Base-by-base conservation (phyloP, 208 protist species). In the Wallacemonas rigidus region DNA sequence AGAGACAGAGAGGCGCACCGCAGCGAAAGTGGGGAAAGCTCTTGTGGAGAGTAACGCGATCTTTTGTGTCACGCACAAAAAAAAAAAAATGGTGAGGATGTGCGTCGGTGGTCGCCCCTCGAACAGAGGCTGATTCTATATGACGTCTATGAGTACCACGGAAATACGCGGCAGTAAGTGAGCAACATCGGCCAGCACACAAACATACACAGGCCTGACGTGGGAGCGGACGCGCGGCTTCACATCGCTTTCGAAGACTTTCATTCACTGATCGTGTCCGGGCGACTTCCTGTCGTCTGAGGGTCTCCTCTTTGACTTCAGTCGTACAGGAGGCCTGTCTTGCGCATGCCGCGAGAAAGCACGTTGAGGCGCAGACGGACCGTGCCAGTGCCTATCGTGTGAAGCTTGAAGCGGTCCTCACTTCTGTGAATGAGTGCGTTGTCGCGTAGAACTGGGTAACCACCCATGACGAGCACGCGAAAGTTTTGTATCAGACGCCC, bases 331-430 rank as follows among this genome's bases (percentile, higher is more conserved):
- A 92, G 70, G 0, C 79, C 81, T 0, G 72, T 43, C 39, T 87
- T 74, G 14, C 80, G 77, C 81, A 96, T 93, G 35, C 90, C 88
- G 14, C 88, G 80, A 4, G 87, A 81, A 17, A 96, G 71, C 14
- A 96, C 81, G 51, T 83, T 90, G 40, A 97, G 75, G 14, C 74
- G 56, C 55, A 98, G 68, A 15, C 71, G 71, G 26, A 98, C 91
- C 1, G 82, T 90, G 44, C 94, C 94, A 40, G 79, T 81, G 39
- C 84, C 85, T 12, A 87, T 76, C 3, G 94, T 98, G 61, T 90
- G 87, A 50, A 95, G 74, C 69, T 95, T 95, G 53, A 90, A 92
- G 15, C 92, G 75, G 67, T 94, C 85, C 48, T 95, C 89, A 53
- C 90, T 93, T 57, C 76, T 79, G 17, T 89, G 79, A 72, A 98